phyloP scores from a whole-genome alignment of 768 basidiomycete genomes.

The Rhodotorula paludigena region DNA sequence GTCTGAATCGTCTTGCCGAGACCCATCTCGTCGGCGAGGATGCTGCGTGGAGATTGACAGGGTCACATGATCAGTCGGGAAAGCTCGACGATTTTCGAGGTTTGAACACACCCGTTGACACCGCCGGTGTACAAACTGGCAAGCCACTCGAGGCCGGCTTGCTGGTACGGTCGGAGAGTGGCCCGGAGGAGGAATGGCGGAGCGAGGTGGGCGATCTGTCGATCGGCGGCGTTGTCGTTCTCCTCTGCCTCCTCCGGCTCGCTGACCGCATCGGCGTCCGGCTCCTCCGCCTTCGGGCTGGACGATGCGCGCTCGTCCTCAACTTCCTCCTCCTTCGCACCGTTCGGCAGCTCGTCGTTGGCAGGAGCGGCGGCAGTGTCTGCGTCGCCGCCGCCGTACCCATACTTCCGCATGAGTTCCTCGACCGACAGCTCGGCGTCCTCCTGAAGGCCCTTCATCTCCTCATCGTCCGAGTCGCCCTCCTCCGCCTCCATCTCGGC shows the following conservation, averaged over 20 bases:
- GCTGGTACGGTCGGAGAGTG: constrained; percentile 51
- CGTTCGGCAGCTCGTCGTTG: background rate
- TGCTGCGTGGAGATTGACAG: background rate
- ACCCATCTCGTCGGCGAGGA: constrained; percentile 37
- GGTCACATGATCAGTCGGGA: too few relatives aligned
- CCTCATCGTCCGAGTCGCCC: constrained; percentile 40
- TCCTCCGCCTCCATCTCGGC: constrained; percentile 42
- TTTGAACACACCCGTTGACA: constrained; percentile 48
- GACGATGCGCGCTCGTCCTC: background rate
- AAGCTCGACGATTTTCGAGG: too few relatives aligned
- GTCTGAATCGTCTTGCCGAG: constrained; percentile 76
- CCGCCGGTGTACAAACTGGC: constrained; percentile 50
- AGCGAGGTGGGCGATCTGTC: constrained; percentile 35
- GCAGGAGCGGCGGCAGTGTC: background rate
- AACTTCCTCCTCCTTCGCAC: background rate
- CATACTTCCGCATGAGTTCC: constrained; percentile 39
- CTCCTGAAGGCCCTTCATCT: constrained; percentile 48
- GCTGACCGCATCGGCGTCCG: constrained; percentile 8
- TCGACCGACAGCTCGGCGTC: constrained; percentile 48
- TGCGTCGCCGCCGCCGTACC: constrained; percentile 11
- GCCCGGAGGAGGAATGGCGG: constrained; percentile 52
- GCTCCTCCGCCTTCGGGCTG: constrained; percentile 2
- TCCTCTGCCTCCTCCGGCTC: constrained; percentile 23
- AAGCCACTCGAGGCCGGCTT: constrained; percentile 52
- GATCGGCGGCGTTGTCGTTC: constrained; percentile 30